Base-by-base conservation (phyloP, 2,329 filamentous ascomycete species). In the Alternaria postmessia region DNA sequence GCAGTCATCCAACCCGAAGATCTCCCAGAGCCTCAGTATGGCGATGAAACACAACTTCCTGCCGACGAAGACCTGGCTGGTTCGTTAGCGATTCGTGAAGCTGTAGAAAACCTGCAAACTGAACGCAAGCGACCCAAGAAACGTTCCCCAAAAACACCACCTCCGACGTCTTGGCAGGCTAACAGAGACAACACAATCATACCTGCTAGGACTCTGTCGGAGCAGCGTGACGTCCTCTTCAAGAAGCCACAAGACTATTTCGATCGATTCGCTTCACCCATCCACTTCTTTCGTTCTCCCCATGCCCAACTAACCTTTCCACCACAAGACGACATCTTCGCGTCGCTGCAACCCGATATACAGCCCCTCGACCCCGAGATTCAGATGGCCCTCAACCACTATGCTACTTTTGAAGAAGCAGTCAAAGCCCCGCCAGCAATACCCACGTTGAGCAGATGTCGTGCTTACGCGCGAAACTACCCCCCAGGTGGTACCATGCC, bases 201-300 rank as follows among this genome's bases (percentile, higher is more conserved):
- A n/a, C 73, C 75, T 0, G 66, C 69, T 0, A 39, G 67, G 28
- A 69, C 68, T 7, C 62, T 82, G 11, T 66, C 74, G 18, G 65
- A 64, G 18, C 69, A 79, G 24, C 74, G 82, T 51, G 68, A 75
- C 16, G 51, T 66, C 1, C 63, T 83, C 1, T 85, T 85, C 66
- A 64, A 68, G 9, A 79, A 75, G 44, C 74, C 79, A 11, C 78
- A 80, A 41, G 70, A 80, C 52, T 83, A 78, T 59, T 83, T 83
- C 57, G 83, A 85, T 65, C 79, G 81, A 4, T 85, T 85, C 64
- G 82, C 81, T 1, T 84, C 82, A 6, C 82, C 83, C 4, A 74
- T 82, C 3, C 78, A 83, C 43, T 84, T 84, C 72, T 84, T 85
- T 61, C 81, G 83, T 49, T 82, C 82, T 1, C 75, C 82, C 6